Conservation (phyloP, 192 early-diverging fungal genomes). For the Coemansia sp. region DNA sequence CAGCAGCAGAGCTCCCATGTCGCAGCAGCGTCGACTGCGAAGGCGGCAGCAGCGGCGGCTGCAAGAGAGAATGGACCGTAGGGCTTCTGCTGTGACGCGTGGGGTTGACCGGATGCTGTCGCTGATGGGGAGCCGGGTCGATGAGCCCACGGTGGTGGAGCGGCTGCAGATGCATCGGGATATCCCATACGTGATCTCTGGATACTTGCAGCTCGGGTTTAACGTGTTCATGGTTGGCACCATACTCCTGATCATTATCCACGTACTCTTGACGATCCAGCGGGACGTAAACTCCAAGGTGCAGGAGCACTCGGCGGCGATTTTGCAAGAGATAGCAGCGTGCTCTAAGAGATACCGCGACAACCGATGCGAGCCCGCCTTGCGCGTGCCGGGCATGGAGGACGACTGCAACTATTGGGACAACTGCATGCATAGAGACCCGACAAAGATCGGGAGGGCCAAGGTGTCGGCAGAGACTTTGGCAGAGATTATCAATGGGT, state of each 20-base stretch:
- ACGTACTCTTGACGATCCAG: slow-evolving; percentile 69
- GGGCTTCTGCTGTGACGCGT: slow-evolving; percentile 11
- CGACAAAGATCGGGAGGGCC: slow-evolving; percentile 63
- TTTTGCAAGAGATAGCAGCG: slow-evolving; percentile 58
- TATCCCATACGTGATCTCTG: slow-evolving; percentile 47
- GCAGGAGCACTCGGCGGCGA: slow-evolving; percentile 61
- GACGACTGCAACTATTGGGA: slow-evolving; percentile 61
- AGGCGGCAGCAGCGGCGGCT: slow-evolving; percentile 10
- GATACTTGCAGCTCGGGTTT: slow-evolving; percentile 72
- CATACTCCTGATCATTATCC: slow-evolving; percentile 60
- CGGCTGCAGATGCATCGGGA: slow-evolving; percentile 51
- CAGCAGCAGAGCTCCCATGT: neutral
- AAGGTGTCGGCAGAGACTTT: slow-evolving; percentile 79
- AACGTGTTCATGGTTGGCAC: slow-evolving; percentile 62
- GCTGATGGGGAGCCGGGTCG: slow-evolving; percentile 37
- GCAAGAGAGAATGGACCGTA: neutral
- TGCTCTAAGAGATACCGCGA: slow-evolving; percentile 65
- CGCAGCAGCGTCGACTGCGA: neutral
- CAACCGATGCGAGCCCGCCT: slow-evolving; percentile 58
- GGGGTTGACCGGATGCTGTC: slow-evolving; percentile 43
- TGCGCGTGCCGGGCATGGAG: slow-evolving; percentile 63
- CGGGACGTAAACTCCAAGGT: slow-evolving; percentile 70
- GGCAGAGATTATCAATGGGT: slow-evolving; percentile 77
- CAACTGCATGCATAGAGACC: slow-evolving; percentile 60
- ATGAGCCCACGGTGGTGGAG: slow-evolving; percentile 31